These are phyloP conservation scores for Ceratobasidium sp. DNA, from an alignment of 1,284 basidiomycete genomes.

Conservation along the genomic window DNA sequence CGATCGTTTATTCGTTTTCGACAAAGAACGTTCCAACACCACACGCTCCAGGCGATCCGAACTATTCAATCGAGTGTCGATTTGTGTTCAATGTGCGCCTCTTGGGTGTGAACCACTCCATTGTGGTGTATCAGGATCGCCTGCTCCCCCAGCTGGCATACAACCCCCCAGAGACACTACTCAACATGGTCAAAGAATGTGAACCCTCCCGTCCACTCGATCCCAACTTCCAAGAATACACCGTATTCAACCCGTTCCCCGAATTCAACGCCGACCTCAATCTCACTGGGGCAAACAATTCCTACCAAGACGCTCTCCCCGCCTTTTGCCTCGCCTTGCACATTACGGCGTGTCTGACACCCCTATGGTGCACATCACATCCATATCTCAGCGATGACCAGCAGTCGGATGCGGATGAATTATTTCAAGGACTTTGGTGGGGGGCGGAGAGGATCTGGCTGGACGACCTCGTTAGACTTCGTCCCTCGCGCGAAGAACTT, in stretches of 20 bases:
- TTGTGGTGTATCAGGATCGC: slow-evolving; percentile 62
- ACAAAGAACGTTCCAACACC: slow-evolving; percentile 58
- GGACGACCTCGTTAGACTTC: slow-evolving; percentile 84
- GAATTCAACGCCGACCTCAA: slow-evolving; percentile 10
- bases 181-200: slow-evolving; percentile 38
- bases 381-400: slow-evolving; percentile 29
- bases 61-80: slow-evolving; percentile 14
- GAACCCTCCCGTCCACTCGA: slow-evolving; percentile 56
- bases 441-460: slow-evolving; percentile 89
- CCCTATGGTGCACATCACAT: slow-evolving; percentile 74
- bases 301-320: slow-evolving; percentile 60
- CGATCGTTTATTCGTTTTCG: slow-evolving; percentile 59
- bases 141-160: slow-evolving; percentile 78
- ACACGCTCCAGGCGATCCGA: slow-evolving; percentile 44
- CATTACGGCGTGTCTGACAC: slow-evolving; percentile 67
- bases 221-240: slow-evolving; percentile 57
- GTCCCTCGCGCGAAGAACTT: slow-evolving; percentile 69
- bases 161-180: slow-evolving; percentile 62
- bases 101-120: slow-evolving; percentile 63
- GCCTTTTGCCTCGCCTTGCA: slow-evolving; percentile 75
- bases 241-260: slow-evolving; percentile 62
- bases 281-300: slow-evolving; percentile 16
- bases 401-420: slow-evolving; percentile 61
- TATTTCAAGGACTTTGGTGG: slow-evolving; percentile 86
- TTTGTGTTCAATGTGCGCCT: slow-evolving; percentile 69